These are phyloP conservation scores for Coniosporium tulheliwenetii DNA, from an alignment of 2,329 filamentous ascomycete species.

Conservation along the genomic window DNA sequence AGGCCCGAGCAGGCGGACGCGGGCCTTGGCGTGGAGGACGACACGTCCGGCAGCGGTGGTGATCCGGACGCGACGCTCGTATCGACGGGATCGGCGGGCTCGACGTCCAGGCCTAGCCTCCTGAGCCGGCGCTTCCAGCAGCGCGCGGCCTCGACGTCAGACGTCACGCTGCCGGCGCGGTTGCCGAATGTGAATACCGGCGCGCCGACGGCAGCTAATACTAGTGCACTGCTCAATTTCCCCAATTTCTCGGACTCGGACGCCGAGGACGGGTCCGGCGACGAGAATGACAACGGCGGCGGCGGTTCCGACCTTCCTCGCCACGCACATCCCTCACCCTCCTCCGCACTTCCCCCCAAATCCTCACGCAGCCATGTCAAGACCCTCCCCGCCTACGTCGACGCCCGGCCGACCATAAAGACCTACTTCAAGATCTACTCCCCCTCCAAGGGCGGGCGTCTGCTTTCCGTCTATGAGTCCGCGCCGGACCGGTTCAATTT, in stretches of 20 bases:
- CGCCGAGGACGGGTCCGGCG: constrained; percentile 9
- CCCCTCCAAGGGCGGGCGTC: constrained; percentile 40
- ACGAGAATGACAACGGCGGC: constrained; percentile 13
- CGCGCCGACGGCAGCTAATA: constrained; percentile 5
- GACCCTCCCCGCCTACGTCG: constrained; percentile 37
- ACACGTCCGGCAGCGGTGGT: constrained; percentile 29
- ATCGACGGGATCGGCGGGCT: constrained; percentile 5
- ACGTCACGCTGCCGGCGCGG: not conserved
- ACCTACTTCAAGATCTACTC: constrained; percentile 48
- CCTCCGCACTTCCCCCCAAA: constrained; percentile 6
- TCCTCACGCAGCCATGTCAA: constrained; percentile 17
- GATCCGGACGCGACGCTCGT: constrained; percentile 24
- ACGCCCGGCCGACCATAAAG: constrained; percentile 39
- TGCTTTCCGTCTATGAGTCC: constrained; percentile 42
- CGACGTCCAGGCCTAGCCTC: constrained; percentile 4
- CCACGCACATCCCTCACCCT: constrained; percentile 1
- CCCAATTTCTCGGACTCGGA: constrained; percentile 7
- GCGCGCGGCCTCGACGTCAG: constrained; percentile 1
- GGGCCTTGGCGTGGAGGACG: constrained; percentile 8
- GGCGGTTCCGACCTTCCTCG: constrained; percentile 3
- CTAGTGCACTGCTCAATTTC: constrained; percentile 5
- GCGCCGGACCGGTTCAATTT: constrained; percentile 45
- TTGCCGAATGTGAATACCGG: too few relatives aligned
- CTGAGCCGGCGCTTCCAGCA: constrained; percentile 11
- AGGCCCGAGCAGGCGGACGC: constrained; percentile 12